Base-by-base conservation (phyloP, 2,329 filamentous ascomycete genomes). In the Dothideomycetidae sp. region DNA sequence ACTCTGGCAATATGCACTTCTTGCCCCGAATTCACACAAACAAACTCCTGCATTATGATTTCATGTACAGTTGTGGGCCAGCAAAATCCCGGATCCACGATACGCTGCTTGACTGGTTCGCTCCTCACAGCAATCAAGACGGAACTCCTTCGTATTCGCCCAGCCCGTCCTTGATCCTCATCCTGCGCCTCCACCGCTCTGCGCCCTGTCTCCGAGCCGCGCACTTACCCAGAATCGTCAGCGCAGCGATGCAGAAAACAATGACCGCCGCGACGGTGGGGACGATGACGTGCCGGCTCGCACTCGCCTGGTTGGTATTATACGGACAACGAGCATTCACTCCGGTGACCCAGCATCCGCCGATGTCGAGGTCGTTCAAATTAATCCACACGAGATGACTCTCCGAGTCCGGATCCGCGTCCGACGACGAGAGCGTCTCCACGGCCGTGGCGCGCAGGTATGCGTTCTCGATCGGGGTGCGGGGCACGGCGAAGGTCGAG, bases 71-170 rank as follows among this genome's bases (percentile, higher is more conserved):
- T n/a, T n/a, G n/a, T n/a, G n/a, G n/a, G n/a, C n/a, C n/a, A n/a
- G n/a, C n/a, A n/a, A n/a, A n/a, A n/a, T n/a, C n/a, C n/a, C n/a
- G n/a, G n/a, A n/a, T n/a, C n/a, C n/a, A n/a, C n/a, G n/a, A n/a
- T n/a, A n/a, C n/a, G n/a, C n/a, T n/a, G n/a, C n/a, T n/a, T n/a
- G n/a, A n/a, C n/a, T n/a, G n/a, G n/a, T n/a, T n/a, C n/a, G n/a
- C 21, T n/a, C 21, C 21, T 7, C 21, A 26, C 7, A 13, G 16
- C 10, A 9, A 9, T 48, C 40, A 54, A 21, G 48, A 50, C 13
- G 75, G 75, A 35, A 81, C 73, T 11, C 76, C 76, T 51, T 80
- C 76, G 58, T 80, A 79, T 48, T 78, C 71, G 67, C 72, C 75
- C 2, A 71, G 71, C 42, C 62, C 61, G 13, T 58, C 54, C 31